Base-by-base conservation (phyloP, 768 basidiomycete genomes). In the Tricholoma terreum region DNA sequence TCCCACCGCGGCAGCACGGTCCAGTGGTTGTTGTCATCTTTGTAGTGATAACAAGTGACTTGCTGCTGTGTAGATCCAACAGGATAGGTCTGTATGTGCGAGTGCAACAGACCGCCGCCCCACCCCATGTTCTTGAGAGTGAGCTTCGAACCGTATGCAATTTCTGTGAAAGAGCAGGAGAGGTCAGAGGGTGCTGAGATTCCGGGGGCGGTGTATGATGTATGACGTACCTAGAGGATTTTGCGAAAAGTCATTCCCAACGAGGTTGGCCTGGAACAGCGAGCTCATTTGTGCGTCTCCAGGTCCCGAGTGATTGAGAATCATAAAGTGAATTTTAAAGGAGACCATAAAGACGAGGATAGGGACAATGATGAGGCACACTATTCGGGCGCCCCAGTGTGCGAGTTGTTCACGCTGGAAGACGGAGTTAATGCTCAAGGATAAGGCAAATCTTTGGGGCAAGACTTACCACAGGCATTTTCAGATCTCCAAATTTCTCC, bases 231-330 rank as follows among this genome's bases (percentile, higher is more conserved):
- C 90, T 2, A 97, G 84, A 11, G 97, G 97, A 64, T 94, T 94
- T 63, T 77, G 75, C n/a, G 85, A 73, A 72, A 98, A 98, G 68
- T 97, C 93, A 67, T 98, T 99, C 14, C 97, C 97, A 33, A 84
- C 80, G 2, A 99, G 82, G 64, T 97, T 93, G 22, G 97, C 96
- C 71, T 99, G 97, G 83, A 99, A 99, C 17, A 98, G 79, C 7
- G 94, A 97, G 69, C 90, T 93, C 96, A 99, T 99, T 70, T 98
- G 96, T 1, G 96, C 90, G 68, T 99, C 96, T 14, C 96, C 97
- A 19, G 97, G 92, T 36, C 96, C 96, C 12, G 92, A 89, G 61
- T 94, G 92, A 69, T 92, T 95, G 51, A 99, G 78, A 60, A 99
- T 82, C 70, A 98, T 69, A 77, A 99, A 99, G 71, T 99, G 97